Evolutionary conservation across 1,139 yeast genomes (phyloP).

Genomic region (Saccharomyces hybrid): DNA sequence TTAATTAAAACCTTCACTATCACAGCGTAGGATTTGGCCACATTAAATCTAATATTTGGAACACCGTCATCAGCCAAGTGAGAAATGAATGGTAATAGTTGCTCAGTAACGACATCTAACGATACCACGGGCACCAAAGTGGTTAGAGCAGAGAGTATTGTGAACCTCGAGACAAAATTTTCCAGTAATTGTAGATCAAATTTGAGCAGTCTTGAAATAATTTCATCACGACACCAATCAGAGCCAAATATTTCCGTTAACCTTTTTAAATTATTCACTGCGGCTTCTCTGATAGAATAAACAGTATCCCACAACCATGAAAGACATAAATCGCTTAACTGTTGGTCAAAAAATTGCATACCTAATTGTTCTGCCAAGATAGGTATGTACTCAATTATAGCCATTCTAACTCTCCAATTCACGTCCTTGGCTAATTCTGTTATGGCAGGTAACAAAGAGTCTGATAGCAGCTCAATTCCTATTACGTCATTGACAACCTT

Average conservation of each 20-base stretch:
- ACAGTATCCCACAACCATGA: constrained; percentile 99
- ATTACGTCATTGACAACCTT: constrained; percentile 90
- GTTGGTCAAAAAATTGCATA: constrained; percentile 85
- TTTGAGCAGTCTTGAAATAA: constrained; percentile 65
- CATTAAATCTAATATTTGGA: constrained; percentile 91
- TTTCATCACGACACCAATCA: constrained; percentile 84
- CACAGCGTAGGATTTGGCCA: constrained; percentile 72
- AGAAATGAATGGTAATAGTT: constrained; percentile 72
- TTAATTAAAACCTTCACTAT: constrained; percentile 45
- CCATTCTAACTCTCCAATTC: constrained; percentile 96
- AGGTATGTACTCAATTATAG: constrained; percentile 95
- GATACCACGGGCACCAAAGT: constrained; percentile 66
- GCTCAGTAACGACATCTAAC: constrained; percentile 47
- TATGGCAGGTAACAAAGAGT: constrained; percentile 88
- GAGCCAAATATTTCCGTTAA: constrained; percentile 85
- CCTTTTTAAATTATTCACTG: constrained; percentile 73
- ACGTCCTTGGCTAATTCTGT: constrained; percentile 93
- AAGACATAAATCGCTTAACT: constrained; percentile 82
- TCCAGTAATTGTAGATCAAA: constrained; percentile 37
- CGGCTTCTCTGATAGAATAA: constrained; percentile 93
- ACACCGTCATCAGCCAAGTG: constrained; percentile 71
- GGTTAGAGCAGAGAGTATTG: constrained; percentile 82
- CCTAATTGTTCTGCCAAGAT: constrained; percentile 94
- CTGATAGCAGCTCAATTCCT: constrained; percentile 82
- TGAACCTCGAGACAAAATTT: constrained; percentile 78